Base-by-base conservation (phyloP, 257 asterid species). In the Fraxinus pennsylvanica region DNA sequence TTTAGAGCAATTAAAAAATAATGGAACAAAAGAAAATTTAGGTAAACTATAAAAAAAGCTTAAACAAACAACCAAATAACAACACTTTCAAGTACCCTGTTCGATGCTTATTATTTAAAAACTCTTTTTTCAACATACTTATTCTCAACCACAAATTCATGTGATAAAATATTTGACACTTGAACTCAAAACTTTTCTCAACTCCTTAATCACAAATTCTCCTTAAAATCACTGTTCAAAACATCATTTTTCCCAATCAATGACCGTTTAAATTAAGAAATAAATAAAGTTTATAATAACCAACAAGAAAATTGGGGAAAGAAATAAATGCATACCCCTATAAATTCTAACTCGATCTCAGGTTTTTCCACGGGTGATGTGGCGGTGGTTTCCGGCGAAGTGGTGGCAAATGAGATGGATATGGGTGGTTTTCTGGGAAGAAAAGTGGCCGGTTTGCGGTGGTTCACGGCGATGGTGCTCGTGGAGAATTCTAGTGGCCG, bases 341-440 rank as follows among this genome's bases (percentile, higher is more conserved):
- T 6, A 86, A 94, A 92, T 84, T 92, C 91, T 1, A 94, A 87
- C 87, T 92, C 90, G 77, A 94, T 94, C 78, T 79, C 79, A 7
- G 96, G 92, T 38, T 52, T 88, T 67, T 82, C 87, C 69, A 87
- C 82, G 15, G 88, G 82, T 3, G 90, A 70, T 5, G 91, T 39
- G 87, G 94, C 41, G 86, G 92, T 77, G 22, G 92, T 66, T 85
- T 85, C 94, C 76, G 89, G 84, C 5, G 94, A 83, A 36, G 32
- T 77, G 27, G 85, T 41, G 82, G 92, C 89, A 54, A 73, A 83
- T 3, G 80, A 79, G 67, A 87, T 17, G 39, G 77, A 73, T 30
- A 67, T 35, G 3, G 76, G 52, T 47, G 74, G 78, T 38, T 80
- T 84, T 71, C 74, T 63, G 6, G 83, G 84, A 52, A 78, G 73